Evolutionary conservation across 345 rosid species (phyloP).

Genomic region (Sonneratia caseolaris): DNA sequence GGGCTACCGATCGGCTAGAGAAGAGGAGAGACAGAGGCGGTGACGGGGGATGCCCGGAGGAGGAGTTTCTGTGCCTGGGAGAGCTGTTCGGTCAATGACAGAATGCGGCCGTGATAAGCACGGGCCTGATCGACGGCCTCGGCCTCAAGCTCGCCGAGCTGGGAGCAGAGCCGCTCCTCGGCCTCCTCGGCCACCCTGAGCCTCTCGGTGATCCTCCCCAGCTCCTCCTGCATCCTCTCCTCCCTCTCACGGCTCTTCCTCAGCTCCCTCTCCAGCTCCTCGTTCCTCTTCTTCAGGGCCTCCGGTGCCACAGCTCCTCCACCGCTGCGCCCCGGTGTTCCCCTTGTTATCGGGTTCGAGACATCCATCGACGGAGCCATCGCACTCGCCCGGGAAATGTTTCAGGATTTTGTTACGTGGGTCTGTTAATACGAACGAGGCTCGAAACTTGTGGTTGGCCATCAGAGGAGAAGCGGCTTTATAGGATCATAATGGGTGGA

Average conservation of each 20-base stretch:
- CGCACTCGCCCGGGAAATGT: too few relatives aligned
- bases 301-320: conserved; percentile 11
- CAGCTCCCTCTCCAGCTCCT: conserved; percentile 48
- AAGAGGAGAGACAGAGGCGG: not conserved
- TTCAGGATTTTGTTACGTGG: too few relatives aligned
- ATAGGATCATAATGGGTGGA: not conserved
- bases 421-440: too few relatives aligned
- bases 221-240: conserved; percentile 46
- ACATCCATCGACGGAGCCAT: not conserved
- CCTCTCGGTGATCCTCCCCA: conserved; percentile 35
- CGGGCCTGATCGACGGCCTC: conserved; percentile 70
- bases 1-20: not conserved
- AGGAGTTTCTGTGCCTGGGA: conserved; percentile 28
- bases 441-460: too few relatives aligned
- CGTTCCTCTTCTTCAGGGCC: conserved; percentile 38
- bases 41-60: not conserved
- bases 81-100: conserved; percentile 54
- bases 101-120: conserved; percentile 45
- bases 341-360: conserved; percentile 1
- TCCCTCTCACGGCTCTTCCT: conserved; percentile 38
- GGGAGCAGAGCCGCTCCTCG: conserved; percentile 74
- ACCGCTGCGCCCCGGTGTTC: not conserved
- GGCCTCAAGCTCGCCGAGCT: conserved; percentile 81
- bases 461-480: too few relatives aligned
- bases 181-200: conserved; percentile 69